Percentiles rank a stretch among this genome's conserved stretches.
Evolutionary conservation across 176 grass and related monocot species (phyloP).

Genomic region (Oryza nivara): DNA sequence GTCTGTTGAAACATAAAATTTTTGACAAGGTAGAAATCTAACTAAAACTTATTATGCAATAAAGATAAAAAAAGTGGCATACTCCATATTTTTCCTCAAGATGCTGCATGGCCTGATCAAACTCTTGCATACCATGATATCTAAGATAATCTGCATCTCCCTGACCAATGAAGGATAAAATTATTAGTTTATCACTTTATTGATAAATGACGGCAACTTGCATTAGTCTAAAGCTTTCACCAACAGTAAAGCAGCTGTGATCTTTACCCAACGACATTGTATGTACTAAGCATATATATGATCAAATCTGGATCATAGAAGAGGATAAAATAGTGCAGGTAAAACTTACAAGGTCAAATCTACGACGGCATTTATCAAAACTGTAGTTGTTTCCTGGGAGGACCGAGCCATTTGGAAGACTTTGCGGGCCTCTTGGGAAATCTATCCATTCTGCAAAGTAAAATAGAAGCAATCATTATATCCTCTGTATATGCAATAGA

Average conservation of each 20-base stretch:
- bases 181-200: background rate
- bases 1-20: slow-evolving; percentile 1
- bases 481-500: slow-evolving; percentile 14
- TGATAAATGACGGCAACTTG: background rate
- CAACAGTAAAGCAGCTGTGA: slow-evolving; percentile 13
- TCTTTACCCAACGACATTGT: slow-evolving; percentile 25
- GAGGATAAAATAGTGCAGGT: slow-evolving; percentile 32
- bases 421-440: slow-evolving; percentile 84
- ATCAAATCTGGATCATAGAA: slow-evolving; percentile 11
- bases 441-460: slow-evolving; percentile 93
- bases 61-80: slow-evolving; percentile 43
- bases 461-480: slow-evolving; percentile 35
- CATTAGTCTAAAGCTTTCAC: background rate
- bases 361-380: slow-evolving; percentile 95
- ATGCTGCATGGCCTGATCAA: slow-evolving; percentile 94
- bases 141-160: slow-evolving; percentile 94
- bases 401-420: slow-evolving; percentile 63
- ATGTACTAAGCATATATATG: slow-evolving; percentile 18
- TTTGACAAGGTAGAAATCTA: background rate
- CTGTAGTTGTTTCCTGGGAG: slow-evolving; percentile 87
- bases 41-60: slow-evolving; percentile 8
- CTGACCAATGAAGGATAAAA: slow-evolving; percentile 43
- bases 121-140: slow-evolving; percentile 89
- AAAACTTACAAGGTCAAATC: slow-evolving; percentile 92
- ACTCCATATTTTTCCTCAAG: slow-evolving; percentile 89